Evolutionary conservation across 1,139 yeast species (phyloP).

Genomic region (Debaryomyces coudertii): DNA sequence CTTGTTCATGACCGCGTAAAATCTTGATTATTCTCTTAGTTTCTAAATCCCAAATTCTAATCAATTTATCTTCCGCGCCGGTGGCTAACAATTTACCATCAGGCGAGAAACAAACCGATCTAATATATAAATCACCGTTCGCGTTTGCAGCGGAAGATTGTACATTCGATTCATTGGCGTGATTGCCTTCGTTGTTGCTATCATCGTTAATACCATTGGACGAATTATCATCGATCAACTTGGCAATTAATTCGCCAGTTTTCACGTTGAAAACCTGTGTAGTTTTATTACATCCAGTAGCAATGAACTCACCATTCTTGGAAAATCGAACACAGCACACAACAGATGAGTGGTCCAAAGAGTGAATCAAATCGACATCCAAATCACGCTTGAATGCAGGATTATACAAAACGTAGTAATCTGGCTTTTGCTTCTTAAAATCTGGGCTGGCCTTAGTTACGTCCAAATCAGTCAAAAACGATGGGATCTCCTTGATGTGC

Average conservation of each 20-base stretch:
- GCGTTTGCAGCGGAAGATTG: conserved; percentile 41
- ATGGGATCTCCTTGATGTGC: conserved; percentile 79
- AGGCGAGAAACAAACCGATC: conserved; percentile 96
- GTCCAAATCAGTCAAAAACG: conserved; percentile 81
- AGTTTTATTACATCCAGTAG: conserved; percentile 96
- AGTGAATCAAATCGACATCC: conserved; percentile 87
- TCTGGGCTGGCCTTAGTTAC: conserved; percentile 76
- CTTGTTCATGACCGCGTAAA: conserved; percentile 95
- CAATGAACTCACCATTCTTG: conserved; percentile 88
- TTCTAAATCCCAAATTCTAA: conserved; percentile 94
- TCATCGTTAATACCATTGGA: conserved; percentile 38
- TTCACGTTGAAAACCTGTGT: conserved; percentile 94
- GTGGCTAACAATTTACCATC: conserved; percentile 96
- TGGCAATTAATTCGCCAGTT: conserved; percentile 88
- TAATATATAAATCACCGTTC: conserved; percentile 82
- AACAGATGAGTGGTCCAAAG: conserved; percentile 89
- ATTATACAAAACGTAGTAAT: conserved; percentile 88
- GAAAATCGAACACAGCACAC: conserved; percentile 97
- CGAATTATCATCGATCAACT: conserved; percentile 79
- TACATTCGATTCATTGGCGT: conserved; percentile 24
- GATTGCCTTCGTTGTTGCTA: conserved; percentile 26
- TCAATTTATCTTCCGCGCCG: conserved; percentile 97
- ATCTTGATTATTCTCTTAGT: conserved; percentile 85
- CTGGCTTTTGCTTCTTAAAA: conserved; percentile 81
- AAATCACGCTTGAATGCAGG: conserved; percentile 72